These are phyloP conservation scores for Rhizopogon rudus DNA, from an alignment of 768 basidiomycete genomes.

Conservation along the genomic window DNA sequence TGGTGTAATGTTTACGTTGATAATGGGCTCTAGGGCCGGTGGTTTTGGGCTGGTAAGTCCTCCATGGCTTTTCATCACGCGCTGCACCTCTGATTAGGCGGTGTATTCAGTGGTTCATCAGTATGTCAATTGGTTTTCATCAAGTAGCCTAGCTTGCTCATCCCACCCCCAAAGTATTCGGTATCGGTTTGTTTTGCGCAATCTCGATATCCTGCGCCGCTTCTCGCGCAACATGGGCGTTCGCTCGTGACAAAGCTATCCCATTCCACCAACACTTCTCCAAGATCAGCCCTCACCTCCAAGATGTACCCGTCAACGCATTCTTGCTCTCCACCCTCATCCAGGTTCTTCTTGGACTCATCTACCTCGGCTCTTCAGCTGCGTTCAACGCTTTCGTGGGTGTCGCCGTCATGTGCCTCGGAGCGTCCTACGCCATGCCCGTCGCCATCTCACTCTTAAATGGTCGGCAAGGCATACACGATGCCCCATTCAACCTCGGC, in stretches of 20 bases:
- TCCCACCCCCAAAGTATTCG: constrained; percentile 38
- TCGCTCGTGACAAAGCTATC: constrained; percentile 63
- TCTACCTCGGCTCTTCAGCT: constrained; percentile 56
- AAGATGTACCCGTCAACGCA: constrained; percentile 55
- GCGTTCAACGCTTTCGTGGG: constrained; percentile 69
- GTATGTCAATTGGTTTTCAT: constrained; percentile 19
- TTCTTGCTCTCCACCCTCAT: constrained; percentile 54
- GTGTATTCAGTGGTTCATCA: constrained; percentile 34
- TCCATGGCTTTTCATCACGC: not conserved
- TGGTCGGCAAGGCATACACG: constrained; percentile 37
- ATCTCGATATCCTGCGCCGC: constrained; percentile 65
- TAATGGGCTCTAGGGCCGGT: constrained; percentile 57
- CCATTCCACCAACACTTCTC: constrained; percentile 48
- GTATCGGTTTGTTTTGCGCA: constrained; percentile 54
- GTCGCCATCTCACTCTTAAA: constrained; percentile 47
- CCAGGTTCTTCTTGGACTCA: constrained; percentile 55
- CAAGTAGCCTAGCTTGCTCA: not conserved
- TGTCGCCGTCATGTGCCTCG: constrained; percentile 61
- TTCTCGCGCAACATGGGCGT: constrained; percentile 68
- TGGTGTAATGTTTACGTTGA: constrained; percentile 55
- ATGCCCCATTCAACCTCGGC: constrained; percentile 49
- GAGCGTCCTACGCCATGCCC: constrained; percentile 60
- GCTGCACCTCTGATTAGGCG: not conserved
- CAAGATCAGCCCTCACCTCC: constrained; percentile 33
- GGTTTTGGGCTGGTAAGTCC: constrained; percentile 54